These are phyloP conservation scores for Limtongia smithiae DNA, from an alignment of 805 yeast genomes.

Conservation along the genomic window DNA sequence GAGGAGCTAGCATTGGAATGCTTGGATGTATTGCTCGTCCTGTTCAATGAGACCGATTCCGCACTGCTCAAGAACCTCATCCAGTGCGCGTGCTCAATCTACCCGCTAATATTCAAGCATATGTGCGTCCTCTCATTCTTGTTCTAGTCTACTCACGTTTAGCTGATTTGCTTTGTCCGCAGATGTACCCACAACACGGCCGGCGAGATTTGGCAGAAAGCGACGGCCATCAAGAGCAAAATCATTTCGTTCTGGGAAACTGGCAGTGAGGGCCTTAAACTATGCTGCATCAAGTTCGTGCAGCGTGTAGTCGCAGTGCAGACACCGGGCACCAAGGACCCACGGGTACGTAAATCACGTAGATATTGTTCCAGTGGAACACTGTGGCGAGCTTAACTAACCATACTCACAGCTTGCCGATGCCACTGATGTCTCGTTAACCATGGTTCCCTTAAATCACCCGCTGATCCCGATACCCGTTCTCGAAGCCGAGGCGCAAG, in stretches of 20 bases:
- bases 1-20: conserved; percentile 33
- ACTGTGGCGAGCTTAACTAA: not conserved
- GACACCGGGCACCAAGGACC: conserved; percentile 42
- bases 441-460: conserved; percentile 55
- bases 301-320: conserved; percentile 57
- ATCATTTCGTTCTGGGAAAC: conserved; percentile 60
- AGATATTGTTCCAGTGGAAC: not conserved
- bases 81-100: conserved; percentile 43
- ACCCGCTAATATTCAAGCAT: conserved; percentile 46
- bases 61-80: conserved; percentile 40
- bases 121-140: conserved; percentile 31
- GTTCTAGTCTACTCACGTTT: not conserved
- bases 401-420: conserved; percentile 16
- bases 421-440: conserved; percentile 45
- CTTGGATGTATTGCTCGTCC: conserved; percentile 31
- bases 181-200: conserved; percentile 40
- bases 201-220: conserved; percentile 50
- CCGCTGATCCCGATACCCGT: conserved; percentile 54
- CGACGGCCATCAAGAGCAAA: conserved; percentile 53
- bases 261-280: conserved; percentile 48
- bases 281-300: conserved; percentile 72
- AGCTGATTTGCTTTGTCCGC: not conserved
- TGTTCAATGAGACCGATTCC: conserved; percentile 32
- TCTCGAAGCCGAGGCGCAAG: conserved; percentile 69
- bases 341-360: conserved; percentile 31